Evolutionary conservation across 495 filamentous ascomycete genomes (phyloP).

Genomic region (Penicillium nucicola): DNA sequence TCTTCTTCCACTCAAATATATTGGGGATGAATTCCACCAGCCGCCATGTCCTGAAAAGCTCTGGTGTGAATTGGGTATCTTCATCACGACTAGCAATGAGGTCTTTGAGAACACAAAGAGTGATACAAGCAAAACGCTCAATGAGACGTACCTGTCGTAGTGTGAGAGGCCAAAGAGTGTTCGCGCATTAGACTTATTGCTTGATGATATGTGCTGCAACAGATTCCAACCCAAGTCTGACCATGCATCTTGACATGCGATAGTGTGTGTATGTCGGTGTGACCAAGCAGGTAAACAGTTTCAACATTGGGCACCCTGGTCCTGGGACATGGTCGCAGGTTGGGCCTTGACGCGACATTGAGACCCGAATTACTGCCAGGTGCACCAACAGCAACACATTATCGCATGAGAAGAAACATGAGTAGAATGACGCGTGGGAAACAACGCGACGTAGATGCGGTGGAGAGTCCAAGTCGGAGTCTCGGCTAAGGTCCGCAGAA

Average conservation of each 20-base stretch:
- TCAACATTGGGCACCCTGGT: not conserved
- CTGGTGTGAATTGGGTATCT: slow-evolving; percentile 26
- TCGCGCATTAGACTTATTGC: too few relatives aligned
- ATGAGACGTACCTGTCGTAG: not conserved
- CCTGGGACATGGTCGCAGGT: too few relatives aligned
- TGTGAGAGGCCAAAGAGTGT: not conserved
- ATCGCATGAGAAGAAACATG: not conserved
- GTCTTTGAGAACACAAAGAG: not conserved
- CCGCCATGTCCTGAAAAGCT: slow-evolving; percentile 36
- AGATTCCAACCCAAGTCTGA: too few relatives aligned
- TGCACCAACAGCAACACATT: not conserved
- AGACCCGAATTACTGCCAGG: not conserved
- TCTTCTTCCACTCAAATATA: slow-evolving; percentile 31
- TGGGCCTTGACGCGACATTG: not conserved
- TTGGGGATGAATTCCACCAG: slow-evolving; percentile 29
- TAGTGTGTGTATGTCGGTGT: not conserved
- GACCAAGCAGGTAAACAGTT: not conserved
- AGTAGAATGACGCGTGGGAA: not conserved
- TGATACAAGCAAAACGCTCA: too few relatives aligned
- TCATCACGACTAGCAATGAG: slow-evolving; percentile 25
- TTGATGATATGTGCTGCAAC: too few relatives aligned
- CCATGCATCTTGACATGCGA: not conserved
- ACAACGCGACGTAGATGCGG: too few relatives aligned
- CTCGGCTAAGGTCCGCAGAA: slow-evolving; percentile 1
- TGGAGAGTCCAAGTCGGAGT: not conserved